phyloP scores from a whole-genome alignment of 2,329 filamentous ascomycete species.

The Aspergillaceae sp. region DNA sequence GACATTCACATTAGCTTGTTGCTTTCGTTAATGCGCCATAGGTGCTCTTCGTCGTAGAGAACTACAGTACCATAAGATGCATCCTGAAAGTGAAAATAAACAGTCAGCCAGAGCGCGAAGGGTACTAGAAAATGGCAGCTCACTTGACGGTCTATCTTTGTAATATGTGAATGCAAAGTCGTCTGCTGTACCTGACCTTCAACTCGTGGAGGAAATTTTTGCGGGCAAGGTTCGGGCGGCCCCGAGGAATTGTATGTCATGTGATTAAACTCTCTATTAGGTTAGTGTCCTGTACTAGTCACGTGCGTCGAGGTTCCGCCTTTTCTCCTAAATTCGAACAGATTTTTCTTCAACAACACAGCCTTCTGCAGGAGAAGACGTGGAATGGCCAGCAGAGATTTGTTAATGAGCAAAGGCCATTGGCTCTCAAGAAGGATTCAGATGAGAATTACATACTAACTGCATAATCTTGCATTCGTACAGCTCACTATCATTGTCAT shows the following conservation, averaged over 20 bases:
- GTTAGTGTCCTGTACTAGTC: too few relatives aligned
- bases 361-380: neutral
- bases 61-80: constrained; percentile 34
- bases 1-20: constrained; percentile 5
- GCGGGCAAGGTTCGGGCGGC: constrained; percentile 11
- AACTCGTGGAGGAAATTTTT: constrained; percentile 16
- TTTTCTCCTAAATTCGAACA: neutral
- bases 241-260: neutral
- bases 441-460: constrained; percentile 5
- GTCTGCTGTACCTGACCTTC: neutral
- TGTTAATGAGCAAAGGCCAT: constrained; percentile 8
- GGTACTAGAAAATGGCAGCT: constrained; percentile 9
- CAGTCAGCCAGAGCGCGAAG: constrained; percentile 4
- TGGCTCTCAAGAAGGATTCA: constrained; percentile 9
- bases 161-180: neutral
- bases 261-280: neutral
- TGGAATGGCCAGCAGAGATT: neutral
- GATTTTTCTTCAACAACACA: neutral
- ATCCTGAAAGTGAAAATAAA: constrained; percentile 16
- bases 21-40: neutral
- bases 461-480: constrained; percentile 5
- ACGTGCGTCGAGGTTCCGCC: too few relatives aligned
- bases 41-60: neutral
- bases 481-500: constrained; percentile 1
- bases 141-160: constrained; percentile 13